Base-by-base conservation (phyloP, 257 asterid species). In the Forsythia viridissima region DNA sequence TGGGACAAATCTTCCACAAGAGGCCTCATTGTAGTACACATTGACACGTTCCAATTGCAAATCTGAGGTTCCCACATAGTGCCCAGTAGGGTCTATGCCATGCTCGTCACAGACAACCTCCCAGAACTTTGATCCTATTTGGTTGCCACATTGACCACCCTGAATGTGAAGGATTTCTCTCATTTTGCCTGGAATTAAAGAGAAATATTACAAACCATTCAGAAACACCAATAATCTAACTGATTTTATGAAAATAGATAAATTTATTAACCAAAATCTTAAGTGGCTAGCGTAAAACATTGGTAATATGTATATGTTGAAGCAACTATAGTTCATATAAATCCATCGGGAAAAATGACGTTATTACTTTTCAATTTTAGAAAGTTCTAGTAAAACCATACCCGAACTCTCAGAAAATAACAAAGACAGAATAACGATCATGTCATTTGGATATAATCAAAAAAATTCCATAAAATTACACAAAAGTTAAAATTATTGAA, bases 121-220 rank as follows among this genome's bases (percentile, higher is more conserved):
- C 97, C 97, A 92, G 81, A 91, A 91, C 89, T 92, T 92, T 6
- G 97, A 93, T 71, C 97, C 97, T 48, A 93, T 93, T 87, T 93
- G 98, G 89, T 93, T 93, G 6, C 98, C 98, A 55, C 98, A 93
- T 78, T 93, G 97, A 9, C 98, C 98, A 8, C 93, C 98, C 80
- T 93, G 98, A 79, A 93, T 68, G 44, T 93, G 98, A 79, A 93
- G 98, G 92, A 93, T 93, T 90, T 93, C 98, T 85, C 98, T 91
- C 98, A 93, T 91, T 72, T 84, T 88, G 41, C 83, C 92, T 89
- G 84, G 10, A 76, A 77, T 41, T 71, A 30, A 78, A 40, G 37
- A 76, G 63, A 38, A 40, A 38, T 41, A 37, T 48, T 15, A 66
- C 67, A 34, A 51, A 48, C 30, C 66, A 38, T 34, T 70, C 42